Conservation (phyloP, 2,329 filamentous ascomycete genomes). For the Aspergillus quadrilineatus region DNA sequence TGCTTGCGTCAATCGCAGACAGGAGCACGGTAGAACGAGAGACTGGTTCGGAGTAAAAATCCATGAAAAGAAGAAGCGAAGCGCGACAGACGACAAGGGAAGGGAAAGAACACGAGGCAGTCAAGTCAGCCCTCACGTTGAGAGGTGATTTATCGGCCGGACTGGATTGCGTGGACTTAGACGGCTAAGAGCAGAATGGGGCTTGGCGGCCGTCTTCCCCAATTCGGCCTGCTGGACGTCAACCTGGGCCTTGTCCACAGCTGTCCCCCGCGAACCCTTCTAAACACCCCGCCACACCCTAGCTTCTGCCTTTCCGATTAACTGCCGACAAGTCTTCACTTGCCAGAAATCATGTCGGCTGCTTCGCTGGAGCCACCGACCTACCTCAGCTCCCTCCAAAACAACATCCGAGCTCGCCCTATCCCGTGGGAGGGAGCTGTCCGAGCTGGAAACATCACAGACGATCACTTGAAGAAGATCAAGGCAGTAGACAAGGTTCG, state of each 20-base stretch:
- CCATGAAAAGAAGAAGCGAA: conserved; percentile 6
- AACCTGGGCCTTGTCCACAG: conserved; percentile 1
- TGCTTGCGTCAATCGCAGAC: conserved; percentile 10
- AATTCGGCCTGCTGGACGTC: conserved; percentile 13
- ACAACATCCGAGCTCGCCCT: conserved; percentile 92
- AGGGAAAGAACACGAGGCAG: neutral
- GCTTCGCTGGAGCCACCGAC: conserved; percentile 94
- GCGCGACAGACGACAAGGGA: neutral
- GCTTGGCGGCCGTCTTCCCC: conserved; percentile 19
- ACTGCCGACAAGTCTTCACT: conserved; percentile 12
- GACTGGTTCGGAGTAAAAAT: conserved; percentile 9
- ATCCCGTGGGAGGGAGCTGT: conserved; percentile 98
- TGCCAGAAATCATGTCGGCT: conserved; percentile 23
- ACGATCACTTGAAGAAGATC: conserved; percentile 91
- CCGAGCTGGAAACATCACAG: conserved; percentile 87
- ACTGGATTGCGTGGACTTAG: conserved; percentile 22
- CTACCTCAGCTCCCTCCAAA: conserved; percentile 84
- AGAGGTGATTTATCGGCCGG: conserved; percentile 6
- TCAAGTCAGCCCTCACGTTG: conserved; percentile 16
- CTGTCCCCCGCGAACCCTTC: neutral
- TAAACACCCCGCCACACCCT: conserved; percentile 9
- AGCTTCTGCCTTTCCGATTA: conserved; percentile 9
- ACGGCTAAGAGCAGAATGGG: conserved; percentile 9
- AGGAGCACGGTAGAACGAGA: conserved; percentile 11
- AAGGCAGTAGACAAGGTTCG: conserved; percentile 94